These are phyloP conservation scores for Apiotrichum domesticum DNA, from an alignment of 1,284 basidiomycete genomes.

Conservation along the genomic window DNA sequence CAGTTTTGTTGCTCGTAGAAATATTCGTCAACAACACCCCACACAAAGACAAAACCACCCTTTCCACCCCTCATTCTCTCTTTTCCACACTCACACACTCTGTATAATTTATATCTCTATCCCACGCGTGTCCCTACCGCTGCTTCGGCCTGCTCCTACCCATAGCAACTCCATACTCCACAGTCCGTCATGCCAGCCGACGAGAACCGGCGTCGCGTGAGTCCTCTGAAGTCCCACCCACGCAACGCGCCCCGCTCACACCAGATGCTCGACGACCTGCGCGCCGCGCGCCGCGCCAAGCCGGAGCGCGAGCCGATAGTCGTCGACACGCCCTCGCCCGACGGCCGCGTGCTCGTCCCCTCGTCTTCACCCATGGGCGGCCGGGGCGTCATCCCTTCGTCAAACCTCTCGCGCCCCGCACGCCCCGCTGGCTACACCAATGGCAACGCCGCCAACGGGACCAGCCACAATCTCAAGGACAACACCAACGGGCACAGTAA, in stretches of 20 bases:
- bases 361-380: slow-evolving; percentile 5
- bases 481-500: neutral
- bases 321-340: neutral
- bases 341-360: slow-evolving; percentile 6
- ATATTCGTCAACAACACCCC: too few species aligned
- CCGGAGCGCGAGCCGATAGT: neutral
- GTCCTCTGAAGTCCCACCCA: neutral
- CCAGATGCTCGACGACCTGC: neutral
- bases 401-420: slow-evolving; percentile 1
- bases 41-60: too few species aligned
- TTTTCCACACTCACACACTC: too few species aligned
- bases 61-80: too few species aligned
- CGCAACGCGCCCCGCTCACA: neutral
- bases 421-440: neutral
- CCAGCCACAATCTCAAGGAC: neutral
- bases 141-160: too few species aligned
- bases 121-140: too few species aligned
- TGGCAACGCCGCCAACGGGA: neutral
- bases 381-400: slow-evolving; percentile 8
- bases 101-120: too few species aligned
- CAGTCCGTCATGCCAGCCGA: neutral
- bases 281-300: neutral
- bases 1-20: too few species aligned
- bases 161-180: too few species aligned
- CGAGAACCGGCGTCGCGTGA: neutral